Conservation (phyloP, 345 rosid species). For the Geranium brycei region DNA sequence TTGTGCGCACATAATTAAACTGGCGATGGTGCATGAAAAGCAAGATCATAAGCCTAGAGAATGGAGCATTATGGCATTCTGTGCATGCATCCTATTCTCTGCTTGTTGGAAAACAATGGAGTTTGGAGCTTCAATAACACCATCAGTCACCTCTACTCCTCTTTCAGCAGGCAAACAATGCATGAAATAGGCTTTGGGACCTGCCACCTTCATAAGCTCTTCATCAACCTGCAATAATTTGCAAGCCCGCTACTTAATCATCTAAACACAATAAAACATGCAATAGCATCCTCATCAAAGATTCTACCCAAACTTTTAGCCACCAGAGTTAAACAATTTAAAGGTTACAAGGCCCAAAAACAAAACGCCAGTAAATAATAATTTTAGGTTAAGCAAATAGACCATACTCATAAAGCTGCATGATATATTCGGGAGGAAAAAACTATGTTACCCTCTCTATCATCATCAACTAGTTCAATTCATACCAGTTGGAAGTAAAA, state of each 20-base stretch:
- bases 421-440: not conserved
- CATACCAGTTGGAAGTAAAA: not conserved
- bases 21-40: not conserved
- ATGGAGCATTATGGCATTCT: constrained; percentile 71
- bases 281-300: not conserved
- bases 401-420: not conserved
- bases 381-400: not conserved
- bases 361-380: not conserved
- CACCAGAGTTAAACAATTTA: too few relatives aligned
- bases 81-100: constrained; percentile 80
- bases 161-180: constrained; percentile 98
- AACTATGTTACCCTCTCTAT: too few relatives aligned
- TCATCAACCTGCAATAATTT: constrained; percentile 55
- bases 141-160: constrained; percentile 81
- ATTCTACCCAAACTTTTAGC: too few relatives aligned
- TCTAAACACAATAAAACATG: not conserved
- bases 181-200: constrained; percentile 81
- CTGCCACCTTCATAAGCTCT: constrained; percentile 73
- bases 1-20: not conserved
- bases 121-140: constrained; percentile 77
- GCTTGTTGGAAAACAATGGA: constrained; percentile 76
- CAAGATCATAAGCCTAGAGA: constrained; percentile 27
- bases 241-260: not conserved
- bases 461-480: not conserved
- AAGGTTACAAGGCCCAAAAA: too few relatives aligned